Evolutionary conservation across 371 early-diverging fungal species (phyloP), one percentile per base, ranked within the genome.

Genomic region (Rhizopus arrhizus): DNA sequence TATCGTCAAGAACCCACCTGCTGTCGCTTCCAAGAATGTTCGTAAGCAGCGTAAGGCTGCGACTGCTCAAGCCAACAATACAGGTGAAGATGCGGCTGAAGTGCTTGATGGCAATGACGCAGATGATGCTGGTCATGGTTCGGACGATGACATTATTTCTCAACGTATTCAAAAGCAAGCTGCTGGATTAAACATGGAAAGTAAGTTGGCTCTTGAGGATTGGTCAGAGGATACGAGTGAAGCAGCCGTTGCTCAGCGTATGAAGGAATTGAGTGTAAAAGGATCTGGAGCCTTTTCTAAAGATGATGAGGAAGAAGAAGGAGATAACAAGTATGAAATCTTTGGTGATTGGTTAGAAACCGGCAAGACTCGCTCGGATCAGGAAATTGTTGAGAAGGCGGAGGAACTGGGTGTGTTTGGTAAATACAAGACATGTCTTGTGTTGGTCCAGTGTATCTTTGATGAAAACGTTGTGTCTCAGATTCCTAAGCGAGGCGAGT

Each of bases 1-100:
- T 70, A 96, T 98, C 68, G 61, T 94, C 66, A 95, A 94, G 83
- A 90, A 97, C 79, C 96, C 96, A 48, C 97, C 97, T 52, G 86
- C 79, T 22, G 68, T 70, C 36, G 77, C 74, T 46, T 78, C 77
- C 53, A 80, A 83, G 65, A 85, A 87, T 58, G 81, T 80, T 35
- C 90, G 90, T 69, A 88, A 85, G 69, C 78, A 80, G 66, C 88
- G 90, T 77, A 87, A 87, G 69, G 87, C 82, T 5, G 80, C 72
- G 28, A 80, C 78, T 56, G 72, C 80, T 53, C 72, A 75, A 58
- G 73, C 70, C 57, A 78, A 73, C 47, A 76, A 72, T 16, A 73
- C 66, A 33, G 74, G 73, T 61, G 76, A 70, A 53, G 58, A 81
- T 59, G 84, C 72, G 16, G 82, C 22, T 22, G 22, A 22, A 22